Evolutionary conservation across 2,329 filamentous ascomycete genomes (phyloP).

Genomic region (Aspergillus ochraceus): DNA sequence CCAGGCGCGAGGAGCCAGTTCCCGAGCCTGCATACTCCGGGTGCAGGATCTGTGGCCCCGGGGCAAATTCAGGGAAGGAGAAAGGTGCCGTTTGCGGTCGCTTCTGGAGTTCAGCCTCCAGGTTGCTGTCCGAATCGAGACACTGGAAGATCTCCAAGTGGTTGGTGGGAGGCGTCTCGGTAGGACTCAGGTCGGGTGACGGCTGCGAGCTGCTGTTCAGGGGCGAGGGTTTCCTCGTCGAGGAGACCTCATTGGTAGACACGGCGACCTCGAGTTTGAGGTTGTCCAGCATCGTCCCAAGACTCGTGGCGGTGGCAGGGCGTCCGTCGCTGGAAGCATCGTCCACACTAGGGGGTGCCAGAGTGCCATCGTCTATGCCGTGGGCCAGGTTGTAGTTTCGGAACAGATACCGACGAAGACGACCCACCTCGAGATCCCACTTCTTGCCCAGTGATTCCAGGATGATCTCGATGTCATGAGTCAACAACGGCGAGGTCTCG

Average conservation of each 20-base stretch:
- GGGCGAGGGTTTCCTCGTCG: slow-evolving; percentile 14
- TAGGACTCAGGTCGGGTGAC: slow-evolving; percentile 1
- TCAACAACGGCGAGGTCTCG: slow-evolving; percentile 26
- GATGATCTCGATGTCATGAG: slow-evolving; percentile 43
- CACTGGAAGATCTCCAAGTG: slow-evolving; percentile 22
- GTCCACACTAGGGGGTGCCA: slow-evolving; percentile 19
- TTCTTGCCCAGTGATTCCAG: slow-evolving; percentile 44
- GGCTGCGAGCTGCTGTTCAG: slow-evolving; percentile 10
- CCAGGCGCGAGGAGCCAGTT: slow-evolving; percentile 25
- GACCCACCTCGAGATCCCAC: slow-evolving; percentile 46
- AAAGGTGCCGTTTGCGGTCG: slow-evolving; percentile 30
- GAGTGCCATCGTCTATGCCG: slow-evolving; percentile 27
- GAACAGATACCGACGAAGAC: slow-evolving; percentile 45
- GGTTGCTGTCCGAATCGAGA: slow-evolving; percentile 16
- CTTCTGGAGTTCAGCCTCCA: slow-evolving; percentile 19
- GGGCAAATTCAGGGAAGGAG: slow-evolving; percentile 13
- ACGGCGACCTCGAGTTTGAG: slow-evolving; percentile 37
- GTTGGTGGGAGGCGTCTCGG: slow-evolving; percentile 6
- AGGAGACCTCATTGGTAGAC: slow-evolving; percentile 27
- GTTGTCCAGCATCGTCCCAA: slow-evolving; percentile 40
- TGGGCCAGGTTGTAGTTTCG: slow-evolving; percentile 47
- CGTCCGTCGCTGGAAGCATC: slow-evolving; percentile 38
- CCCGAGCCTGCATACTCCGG: slow-evolving; percentile 24
- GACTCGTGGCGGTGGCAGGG: slow-evolving; percentile 39
- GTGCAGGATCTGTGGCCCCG: slow-evolving; percentile 16